Evolutionary conservation across 164 flowering plant genomes (phyloP).

Genomic region (Stephania japonica): DNA sequence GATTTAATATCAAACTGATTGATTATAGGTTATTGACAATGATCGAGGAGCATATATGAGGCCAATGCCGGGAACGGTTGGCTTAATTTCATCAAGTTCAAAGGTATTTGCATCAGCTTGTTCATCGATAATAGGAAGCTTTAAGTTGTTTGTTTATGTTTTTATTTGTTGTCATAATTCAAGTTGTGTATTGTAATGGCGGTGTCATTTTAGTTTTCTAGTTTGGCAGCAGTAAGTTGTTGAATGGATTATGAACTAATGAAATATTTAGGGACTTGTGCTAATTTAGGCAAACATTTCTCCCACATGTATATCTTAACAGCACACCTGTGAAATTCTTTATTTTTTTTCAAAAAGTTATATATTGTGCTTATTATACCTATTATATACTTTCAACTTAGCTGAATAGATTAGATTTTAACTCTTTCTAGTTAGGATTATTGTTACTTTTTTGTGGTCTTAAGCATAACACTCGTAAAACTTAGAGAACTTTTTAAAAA

Average conservation of each 20-base stretch:
- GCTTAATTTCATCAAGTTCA: conserved; percentile 22
- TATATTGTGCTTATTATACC: not conserved
- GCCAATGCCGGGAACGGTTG: conserved; percentile 60
- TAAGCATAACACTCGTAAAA: not conserved
- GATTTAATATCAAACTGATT: not conserved
- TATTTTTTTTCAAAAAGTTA: too few relatives aligned
- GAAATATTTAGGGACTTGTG: not conserved
- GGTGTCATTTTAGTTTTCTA: not conserved
- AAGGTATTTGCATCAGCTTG: conserved; percentile 23
- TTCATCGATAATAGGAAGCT: not conserved
- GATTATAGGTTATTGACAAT: conserved; percentile 54
- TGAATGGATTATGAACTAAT: too few relatives aligned
- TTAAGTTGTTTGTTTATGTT: not conserved
- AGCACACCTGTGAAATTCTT: not conserved
- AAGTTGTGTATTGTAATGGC: not conserved
- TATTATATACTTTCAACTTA: not conserved
- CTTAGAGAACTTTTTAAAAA: not conserved
- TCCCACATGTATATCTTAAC: not conserved
- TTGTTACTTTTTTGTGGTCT: not conserved
- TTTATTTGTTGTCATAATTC: not conserved
- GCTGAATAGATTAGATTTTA: not conserved
- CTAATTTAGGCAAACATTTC: not conserved
- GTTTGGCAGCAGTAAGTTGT: not conserved
- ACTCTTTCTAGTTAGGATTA: not conserved
- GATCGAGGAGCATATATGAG: conserved; percentile 53